Evolutionary conservation across 108 stramenopile species (phyloP), one percentile per base, ranked within the genome.

Genomic region (Fistulifera pelliculosa): DNA sequence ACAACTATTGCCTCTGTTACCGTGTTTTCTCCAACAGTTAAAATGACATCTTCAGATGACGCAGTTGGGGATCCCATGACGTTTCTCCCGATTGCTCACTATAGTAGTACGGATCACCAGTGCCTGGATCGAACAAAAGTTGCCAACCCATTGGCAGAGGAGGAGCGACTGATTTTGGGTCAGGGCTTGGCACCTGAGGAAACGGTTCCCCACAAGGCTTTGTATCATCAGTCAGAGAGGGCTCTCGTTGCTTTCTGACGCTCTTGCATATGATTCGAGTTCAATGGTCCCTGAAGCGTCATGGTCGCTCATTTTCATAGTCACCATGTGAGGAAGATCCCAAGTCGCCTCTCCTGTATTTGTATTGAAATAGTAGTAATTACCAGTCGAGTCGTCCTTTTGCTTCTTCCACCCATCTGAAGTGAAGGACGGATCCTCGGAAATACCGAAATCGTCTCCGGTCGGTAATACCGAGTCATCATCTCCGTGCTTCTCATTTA

Each of bases 301-400:
- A 35, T 8, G 6, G 3, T 35, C 31, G 31, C 31, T 35, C 31
- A 35, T 35, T 24, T 25, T 59, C 31, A 1, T 43, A 12, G 12
- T 41, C 19, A 19, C 7, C 28, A 1, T 40, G 21, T 17, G 15
- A 26, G 44, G 88, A n/a, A 72, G 80, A 38, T 80, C 81, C 88
- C 88, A 90, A 10, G 54, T 38, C 49, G 64, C 69, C 64, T 83
- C 83, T 15, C 88, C 84, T 15, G 88, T 83, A 1, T 62, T 64
- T 10, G 60, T 51, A 54, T 90, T 81, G 41, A 83, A 90, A 54
- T 83, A 90, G 35, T 90, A 90, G 1, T 79, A 54, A 2, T 66
- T 56, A 27, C 85, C 85, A 3, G 44, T 45, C 44, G 44, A 45
- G 4, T 45, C 44, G 11, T 45, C 44, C 6, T 19, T 21, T 19